Conservation (phyloP, 805 yeast species). For the Saccharomycopsis fodiens region DNA sequence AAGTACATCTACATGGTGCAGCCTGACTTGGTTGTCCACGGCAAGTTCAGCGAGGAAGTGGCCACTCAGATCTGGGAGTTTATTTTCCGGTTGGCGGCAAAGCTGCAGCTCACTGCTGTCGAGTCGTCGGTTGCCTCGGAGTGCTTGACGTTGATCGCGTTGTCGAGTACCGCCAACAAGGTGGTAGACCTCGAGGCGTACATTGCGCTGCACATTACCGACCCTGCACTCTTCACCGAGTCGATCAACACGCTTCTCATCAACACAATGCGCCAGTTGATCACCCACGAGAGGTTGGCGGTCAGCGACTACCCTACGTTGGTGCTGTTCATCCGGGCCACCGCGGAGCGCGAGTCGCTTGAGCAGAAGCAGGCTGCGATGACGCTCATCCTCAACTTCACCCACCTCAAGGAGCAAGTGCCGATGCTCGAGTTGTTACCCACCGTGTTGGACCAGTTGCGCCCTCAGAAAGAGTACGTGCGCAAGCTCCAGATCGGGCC, state of each 20-base stretch:
- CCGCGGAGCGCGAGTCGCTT: conserved; percentile 33
- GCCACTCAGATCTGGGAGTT: conserved; percentile 6
- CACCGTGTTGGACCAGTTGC: conserved; percentile 44
- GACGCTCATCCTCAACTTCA: conserved; percentile 49
- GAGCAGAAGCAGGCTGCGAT: conserved; percentile 55
- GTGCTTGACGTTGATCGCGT: conserved; percentile 22
- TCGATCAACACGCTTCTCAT: conserved; percentile 7
- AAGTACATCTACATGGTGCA: conserved; percentile 4
- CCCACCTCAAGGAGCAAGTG: conserved; percentile 43
- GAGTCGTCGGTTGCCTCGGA: conserved; percentile 25
- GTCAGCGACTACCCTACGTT: conserved; percentile 24
- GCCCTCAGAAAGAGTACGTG: conserved; percentile 47
- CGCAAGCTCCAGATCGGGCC: conserved; percentile 78
- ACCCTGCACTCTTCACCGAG: not conserved
- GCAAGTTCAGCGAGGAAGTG: conserved; percentile 1
- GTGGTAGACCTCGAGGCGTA: not conserved
- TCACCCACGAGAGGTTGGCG: conserved; percentile 9
- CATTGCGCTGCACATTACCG: not conserved
- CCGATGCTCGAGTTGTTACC: conserved; percentile 38
- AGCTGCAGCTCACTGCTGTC: not conserved
- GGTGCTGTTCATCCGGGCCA: conserved; percentile 21
- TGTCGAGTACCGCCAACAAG: not conserved
- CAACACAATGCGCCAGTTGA: conserved; percentile 9
- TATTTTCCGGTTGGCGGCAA: conserved; percentile 6
- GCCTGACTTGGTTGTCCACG: conserved; percentile 3